Conservation (phyloP, 176 grass and related monocot genomes). For the Cymbopogon citratus region DNA sequence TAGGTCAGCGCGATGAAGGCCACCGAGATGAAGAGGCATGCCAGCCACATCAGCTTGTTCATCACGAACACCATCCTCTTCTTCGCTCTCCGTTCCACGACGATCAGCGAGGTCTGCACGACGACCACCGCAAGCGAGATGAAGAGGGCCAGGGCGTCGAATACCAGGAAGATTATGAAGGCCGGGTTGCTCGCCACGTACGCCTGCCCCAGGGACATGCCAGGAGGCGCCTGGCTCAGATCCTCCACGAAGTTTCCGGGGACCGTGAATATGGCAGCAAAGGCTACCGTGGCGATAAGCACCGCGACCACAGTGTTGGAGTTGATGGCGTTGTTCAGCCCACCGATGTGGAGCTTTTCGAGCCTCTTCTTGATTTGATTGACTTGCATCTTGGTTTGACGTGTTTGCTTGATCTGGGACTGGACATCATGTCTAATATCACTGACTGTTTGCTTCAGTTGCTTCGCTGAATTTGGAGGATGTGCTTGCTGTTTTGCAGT, state of each 20-base stretch:
- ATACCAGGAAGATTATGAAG: conserved; percentile 80
- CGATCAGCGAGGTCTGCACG: conserved; percentile 87
- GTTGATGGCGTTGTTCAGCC: conserved; percentile 94
- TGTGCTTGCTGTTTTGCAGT: conserved; percentile 50
- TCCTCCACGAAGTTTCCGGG: conserved; percentile 60
- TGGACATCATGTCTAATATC: conserved; percentile 87
- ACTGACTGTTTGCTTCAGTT: conserved; percentile 86
- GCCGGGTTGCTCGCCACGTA: conserved; percentile 58
- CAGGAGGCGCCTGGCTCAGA: neutral
- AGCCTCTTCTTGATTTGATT: conserved; percentile 79
- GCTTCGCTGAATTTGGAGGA: conserved; percentile 63
- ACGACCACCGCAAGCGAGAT: conserved; percentile 82
- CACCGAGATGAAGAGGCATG: conserved; percentile 74
- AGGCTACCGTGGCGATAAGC: conserved; percentile 85
- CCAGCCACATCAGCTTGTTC: conserved; percentile 97
- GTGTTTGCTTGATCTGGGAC: conserved; percentile 75
- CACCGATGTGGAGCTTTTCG: conserved; percentile 80
- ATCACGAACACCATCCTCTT: conserved; percentile 90
- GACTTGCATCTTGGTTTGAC: conserved; percentile 76
- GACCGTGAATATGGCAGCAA: conserved; percentile 82
- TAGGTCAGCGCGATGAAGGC: conserved; percentile 83
- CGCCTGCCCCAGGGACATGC: conserved; percentile 57
- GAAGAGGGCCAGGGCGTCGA: conserved; percentile 81
- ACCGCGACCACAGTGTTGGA: conserved; percentile 90
- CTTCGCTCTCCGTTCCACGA: conserved; percentile 89